Conservation (phyloP, 208 protist species). For the Naegleria gruberi region DNA sequence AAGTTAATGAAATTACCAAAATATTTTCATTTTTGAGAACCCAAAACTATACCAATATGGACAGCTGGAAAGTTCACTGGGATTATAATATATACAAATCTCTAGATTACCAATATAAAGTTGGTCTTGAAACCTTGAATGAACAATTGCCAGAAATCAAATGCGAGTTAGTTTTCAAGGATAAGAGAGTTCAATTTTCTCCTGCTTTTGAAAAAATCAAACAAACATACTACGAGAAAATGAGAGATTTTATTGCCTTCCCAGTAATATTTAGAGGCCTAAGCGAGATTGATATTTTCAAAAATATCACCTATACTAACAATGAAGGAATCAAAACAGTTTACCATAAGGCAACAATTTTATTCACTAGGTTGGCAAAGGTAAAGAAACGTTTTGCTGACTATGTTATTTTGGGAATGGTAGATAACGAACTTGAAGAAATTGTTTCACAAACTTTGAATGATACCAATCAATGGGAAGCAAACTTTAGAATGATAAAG, state of each 20-base stretch:
- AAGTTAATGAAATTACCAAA: constrained; percentile 66
- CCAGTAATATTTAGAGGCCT: constrained; percentile 80
- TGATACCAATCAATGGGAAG: constrained; percentile 86
- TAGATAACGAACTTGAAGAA: constrained; percentile 65
- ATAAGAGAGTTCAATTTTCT: constrained; percentile 78
- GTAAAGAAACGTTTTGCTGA: constrained; percentile 73
- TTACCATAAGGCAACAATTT: constrained; percentile 72
- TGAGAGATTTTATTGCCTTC: constrained; percentile 87
- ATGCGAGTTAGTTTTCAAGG: constrained; percentile 80
- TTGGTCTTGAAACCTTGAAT: constrained; percentile 79
- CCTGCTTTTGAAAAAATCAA: constrained; percentile 79
- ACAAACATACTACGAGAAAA: constrained; percentile 80
- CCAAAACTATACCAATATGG: constrained; percentile 73
- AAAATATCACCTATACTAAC: constrained; percentile 73
- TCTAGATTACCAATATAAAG: constrained; percentile 86
- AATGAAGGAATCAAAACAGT: constrained; percentile 71
- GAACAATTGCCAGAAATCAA: constrained; percentile 77
- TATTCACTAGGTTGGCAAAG: constrained; percentile 73
- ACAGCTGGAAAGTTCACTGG: constrained; percentile 87
- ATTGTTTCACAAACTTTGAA: constrained; percentile 70
- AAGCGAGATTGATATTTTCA: constrained; percentile 58
- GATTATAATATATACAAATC: constrained; percentile 96
- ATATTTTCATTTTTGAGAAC: constrained; percentile 71
- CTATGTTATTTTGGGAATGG: constrained; percentile 75
- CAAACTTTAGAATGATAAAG: constrained; percentile 84